phyloP scores from a whole-genome alignment of 2,329 filamentous ascomycete species.

The Fusarium sororula region DNA sequence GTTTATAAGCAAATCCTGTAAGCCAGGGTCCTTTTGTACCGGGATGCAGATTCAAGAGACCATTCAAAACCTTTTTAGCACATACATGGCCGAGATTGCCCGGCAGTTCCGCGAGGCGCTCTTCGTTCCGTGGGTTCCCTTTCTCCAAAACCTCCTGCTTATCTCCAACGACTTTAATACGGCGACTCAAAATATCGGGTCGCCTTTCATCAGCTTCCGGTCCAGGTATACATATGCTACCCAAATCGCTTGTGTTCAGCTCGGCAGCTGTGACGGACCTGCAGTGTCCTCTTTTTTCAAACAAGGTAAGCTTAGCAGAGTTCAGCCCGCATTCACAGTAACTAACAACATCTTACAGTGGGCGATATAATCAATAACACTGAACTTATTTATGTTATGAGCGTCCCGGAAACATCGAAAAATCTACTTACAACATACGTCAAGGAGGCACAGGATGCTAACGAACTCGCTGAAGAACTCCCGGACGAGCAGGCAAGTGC shows the following conservation, averaged over 20 bases:
- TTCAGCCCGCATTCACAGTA: accelerated
- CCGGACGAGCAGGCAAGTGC: background rate
- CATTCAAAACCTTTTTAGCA: background rate
- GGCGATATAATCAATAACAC: background rate
- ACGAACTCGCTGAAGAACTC: background rate
- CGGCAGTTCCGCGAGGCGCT: background rate
- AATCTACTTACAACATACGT: background rate
- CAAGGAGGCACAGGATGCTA: background rate
- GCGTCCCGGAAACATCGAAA: background rate
- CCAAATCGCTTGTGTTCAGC: background rate
- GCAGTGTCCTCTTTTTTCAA: background rate
- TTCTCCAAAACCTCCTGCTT: background rate
- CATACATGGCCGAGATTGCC: background rate
- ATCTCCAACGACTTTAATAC: background rate
- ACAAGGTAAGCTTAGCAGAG: accelerated
- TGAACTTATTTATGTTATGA: background rate
- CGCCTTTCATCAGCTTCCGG: background rate
- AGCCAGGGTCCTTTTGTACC: background rate
- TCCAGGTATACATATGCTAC: background rate
- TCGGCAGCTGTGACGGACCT: background rate
- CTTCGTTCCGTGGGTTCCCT: background rate
- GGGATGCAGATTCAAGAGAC: background rate
- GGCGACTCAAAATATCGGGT: background rate
- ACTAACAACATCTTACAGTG: background rate
- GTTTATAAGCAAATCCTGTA: background rate